Base-by-base conservation (phyloP, 176 grass and related monocot genomes). In the Bromus sterilis region DNA sequence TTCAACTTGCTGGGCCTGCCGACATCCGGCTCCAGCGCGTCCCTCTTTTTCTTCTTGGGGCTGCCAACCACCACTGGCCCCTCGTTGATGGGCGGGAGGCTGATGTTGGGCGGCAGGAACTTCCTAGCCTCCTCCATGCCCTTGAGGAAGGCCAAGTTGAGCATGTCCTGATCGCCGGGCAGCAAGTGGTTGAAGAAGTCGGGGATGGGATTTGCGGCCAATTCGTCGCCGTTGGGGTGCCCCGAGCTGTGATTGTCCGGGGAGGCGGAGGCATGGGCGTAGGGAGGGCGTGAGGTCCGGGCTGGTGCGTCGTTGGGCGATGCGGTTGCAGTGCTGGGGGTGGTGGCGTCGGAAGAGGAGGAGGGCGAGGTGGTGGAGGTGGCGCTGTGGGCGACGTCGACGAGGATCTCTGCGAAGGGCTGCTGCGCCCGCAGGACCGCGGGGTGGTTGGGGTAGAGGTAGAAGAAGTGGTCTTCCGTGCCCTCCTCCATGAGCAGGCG, bases 101-200 rank as follows among this genome's bases (percentile, higher is more conserved):
- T 66, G 4, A 2, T 24, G 11, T n/a, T 41, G 62, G 42, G 43
- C 16, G 91, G 91, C 51, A 93, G 43, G 62, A 93, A 85, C 49
- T 85, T 93, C 31, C 64, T 67, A 12, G 87, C 87, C 56, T 93
- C 91, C 64, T 93, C 65, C 70, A 78, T 66, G 56, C 91, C 91
- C 75, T 74, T 90, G 65, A 39, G 37, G 71, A 88, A 84, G 4
- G 82, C 82, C 26, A 39, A 33, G 82, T 18, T 88, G 86, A 70
- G 40, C 81, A 72, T 42, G 72, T 49, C 76, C 16, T 6, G n/a
- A 11, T 79, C 67, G 43, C 43, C 8, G 33, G 59, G 67, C 11
- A 44, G 28, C 13, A 71, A 41, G 37, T 53, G 49, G 21, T 3
- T 53, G 49, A 53, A 53, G 0, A 53, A 21, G 49, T 53, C 49